These are phyloP conservation scores for Tetratostichococcus sp. DNA, from an alignment of 139 green algal species.

Conservation along the genomic window DNA sequence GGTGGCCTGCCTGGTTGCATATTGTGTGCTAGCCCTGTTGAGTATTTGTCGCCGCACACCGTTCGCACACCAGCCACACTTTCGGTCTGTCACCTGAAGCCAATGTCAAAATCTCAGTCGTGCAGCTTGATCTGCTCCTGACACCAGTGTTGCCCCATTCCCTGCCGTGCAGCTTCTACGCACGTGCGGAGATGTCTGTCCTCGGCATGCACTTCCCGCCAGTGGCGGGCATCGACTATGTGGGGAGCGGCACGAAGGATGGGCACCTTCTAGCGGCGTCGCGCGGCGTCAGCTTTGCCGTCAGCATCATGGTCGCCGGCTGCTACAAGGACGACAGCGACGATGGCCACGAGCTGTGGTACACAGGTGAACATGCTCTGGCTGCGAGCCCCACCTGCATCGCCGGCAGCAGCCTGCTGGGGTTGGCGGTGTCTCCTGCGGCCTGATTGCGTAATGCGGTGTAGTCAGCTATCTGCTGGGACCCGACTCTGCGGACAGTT, in stretches of 20 bases:
- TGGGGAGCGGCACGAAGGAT: neutral
- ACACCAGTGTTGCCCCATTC: no score
- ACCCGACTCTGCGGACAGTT: no score
- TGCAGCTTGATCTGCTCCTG: no score
- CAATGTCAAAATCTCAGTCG: no score
- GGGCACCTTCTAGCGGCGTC: no score
- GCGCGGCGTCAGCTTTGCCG: constrained; percentile 22
- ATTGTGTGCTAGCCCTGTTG: neutral
- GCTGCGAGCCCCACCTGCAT: neutral
- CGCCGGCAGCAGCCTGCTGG: no score
- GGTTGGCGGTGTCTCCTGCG: neutral
- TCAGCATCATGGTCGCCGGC: constrained; percentile 34
- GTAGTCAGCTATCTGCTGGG: no score
- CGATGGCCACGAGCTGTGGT: constrained; percentile 32
- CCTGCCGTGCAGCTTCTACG: constrained; percentile 15
- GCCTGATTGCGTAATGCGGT: neutral
- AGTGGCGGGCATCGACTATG: constrained; percentile 31
- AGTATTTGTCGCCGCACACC: no score
- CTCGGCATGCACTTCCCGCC: constrained; percentile 30
- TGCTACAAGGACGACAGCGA: constrained; percentile 53
- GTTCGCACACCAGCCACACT: no score
- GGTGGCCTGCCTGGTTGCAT: neutral
- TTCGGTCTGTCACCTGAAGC: no score
- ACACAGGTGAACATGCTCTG: constrained; percentile 35
- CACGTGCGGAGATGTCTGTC: constrained; percentile 18